Conservation (phyloP, 306 rosid genomes). For the Canavalia ensiformis region DNA sequence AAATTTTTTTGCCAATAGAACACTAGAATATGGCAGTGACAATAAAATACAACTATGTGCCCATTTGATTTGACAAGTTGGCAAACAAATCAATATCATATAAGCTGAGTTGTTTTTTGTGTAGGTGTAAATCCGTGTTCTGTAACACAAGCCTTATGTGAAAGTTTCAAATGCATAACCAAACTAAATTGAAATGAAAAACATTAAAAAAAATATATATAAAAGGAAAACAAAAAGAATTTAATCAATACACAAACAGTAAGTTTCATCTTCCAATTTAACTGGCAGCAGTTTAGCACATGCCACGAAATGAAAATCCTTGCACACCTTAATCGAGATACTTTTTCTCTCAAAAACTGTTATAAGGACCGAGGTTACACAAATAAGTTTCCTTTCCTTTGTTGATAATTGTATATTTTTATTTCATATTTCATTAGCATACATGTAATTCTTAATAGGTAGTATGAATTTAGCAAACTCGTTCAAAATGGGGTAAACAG, state of each 20-base stretch:
- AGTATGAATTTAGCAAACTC: not conserved
- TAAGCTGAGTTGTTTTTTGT: not conserved
- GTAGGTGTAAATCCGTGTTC: not conserved
- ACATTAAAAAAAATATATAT: not conserved
- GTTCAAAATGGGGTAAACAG: not conserved
- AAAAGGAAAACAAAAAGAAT: not conserved
- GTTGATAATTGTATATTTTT: not conserved
- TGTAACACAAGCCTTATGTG: not conserved
- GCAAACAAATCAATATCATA: not conserved
- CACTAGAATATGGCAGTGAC: not conserved
- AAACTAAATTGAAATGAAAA: not conserved
- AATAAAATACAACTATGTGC: not conserved
- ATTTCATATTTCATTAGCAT: not conserved
- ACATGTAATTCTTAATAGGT: not conserved
- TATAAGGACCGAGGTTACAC: not conserved
- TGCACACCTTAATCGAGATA: not conserved
- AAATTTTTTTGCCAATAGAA: constrained; percentile 9
- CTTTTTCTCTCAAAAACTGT: too few species aligned
- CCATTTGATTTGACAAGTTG: not conserved
- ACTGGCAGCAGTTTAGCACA: constrained; percentile 11
- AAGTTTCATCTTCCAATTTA: constrained; percentile 16
- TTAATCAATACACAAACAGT: not conserved
- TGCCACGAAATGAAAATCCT: not conserved
- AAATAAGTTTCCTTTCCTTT: not conserved
- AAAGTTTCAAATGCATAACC: not conserved